A percentile compares a stretch with the other conserved stretches of the same genome.
These are phyloP conservation scores for Acrocalymma vagum DNA, from an alignment of 2,329 filamentous ascomycete species.

Conservation along the genomic window DNA sequence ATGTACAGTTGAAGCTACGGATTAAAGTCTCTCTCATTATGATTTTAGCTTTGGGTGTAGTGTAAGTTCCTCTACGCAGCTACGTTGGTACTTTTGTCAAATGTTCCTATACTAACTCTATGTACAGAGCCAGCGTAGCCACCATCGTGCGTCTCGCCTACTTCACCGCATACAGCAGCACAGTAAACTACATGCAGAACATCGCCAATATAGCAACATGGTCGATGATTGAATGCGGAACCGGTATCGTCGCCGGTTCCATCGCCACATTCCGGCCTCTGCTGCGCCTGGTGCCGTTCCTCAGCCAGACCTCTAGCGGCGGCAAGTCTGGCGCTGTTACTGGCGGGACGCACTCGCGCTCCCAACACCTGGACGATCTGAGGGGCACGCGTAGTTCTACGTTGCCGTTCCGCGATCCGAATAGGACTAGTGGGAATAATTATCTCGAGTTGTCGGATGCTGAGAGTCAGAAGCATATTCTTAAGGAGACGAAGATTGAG, in stretches of 20 bases:
- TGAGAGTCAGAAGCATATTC: slow-evolving; percentile 43
- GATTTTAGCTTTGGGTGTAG: slow-evolving; percentile 47
- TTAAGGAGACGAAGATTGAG: slow-evolving; percentile 18
- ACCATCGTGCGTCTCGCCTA: slow-evolving; percentile 53
- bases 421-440: not conserved
- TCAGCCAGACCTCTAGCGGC: slow-evolving; percentile 26
- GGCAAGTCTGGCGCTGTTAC: slow-evolving; percentile 3
- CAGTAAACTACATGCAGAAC: slow-evolving; percentile 47
- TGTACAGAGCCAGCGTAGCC: slow-evolving; percentile 41
- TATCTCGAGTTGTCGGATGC: slow-evolving; percentile 8
- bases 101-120: not conserved
- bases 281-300: slow-evolving; percentile 28
- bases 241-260: slow-evolving; percentile 55
- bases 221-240: slow-evolving; percentile 54
- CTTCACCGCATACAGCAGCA: slow-evolving; percentile 46
- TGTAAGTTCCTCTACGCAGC: slow-evolving; percentile 45
- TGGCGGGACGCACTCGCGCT: not conserved
- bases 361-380: not conserved
- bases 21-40: slow-evolving; percentile 48
- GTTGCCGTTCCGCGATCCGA: not conserved
- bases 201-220: slow-evolving; percentile 51
- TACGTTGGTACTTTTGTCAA: slow-evolving; percentile 10
- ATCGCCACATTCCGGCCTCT: slow-evolving; percentile 54
- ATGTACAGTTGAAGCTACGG: slow-evolving; percentile 47
- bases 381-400: not conserved